Evolutionary conservation across 83 land plant species (phyloP), one percentile per base, ranked within the genome.

Genomic region (Diphasiastrum complanatum): DNA sequence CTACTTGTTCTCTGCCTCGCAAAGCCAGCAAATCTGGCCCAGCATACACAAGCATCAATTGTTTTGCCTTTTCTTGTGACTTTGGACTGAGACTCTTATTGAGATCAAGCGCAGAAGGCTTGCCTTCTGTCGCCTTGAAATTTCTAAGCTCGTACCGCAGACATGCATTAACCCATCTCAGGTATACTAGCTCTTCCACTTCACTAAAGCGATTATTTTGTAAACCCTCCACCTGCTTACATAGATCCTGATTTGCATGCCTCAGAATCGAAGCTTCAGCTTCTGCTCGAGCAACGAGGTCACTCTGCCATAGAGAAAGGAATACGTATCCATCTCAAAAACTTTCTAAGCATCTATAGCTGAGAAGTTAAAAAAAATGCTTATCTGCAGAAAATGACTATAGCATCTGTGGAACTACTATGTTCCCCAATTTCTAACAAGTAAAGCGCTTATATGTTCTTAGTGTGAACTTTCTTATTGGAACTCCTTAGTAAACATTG

Each of bases 101-200:
- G 53, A 93, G 83, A 67, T 93, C 96, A 47, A 82, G 77, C 33
- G 98, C 98, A 25, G 91, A 78, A 23, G 64, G 24, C 57, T 82
- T 88, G 11, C 97, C 97, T 40, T 75, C 33, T 0, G 87, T 87
- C 34, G 84, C 77, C 63, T 83, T 85, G 52, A 77, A 79, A 55
- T 88, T 88, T 31, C 96, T 70, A 4, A 88, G 83, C 55, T 93
- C 96, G 67, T 81, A 93, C 23, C 98, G 79, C 58, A 93, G 73
- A 71, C 98, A 93, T n/a, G 98, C 98, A 77, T 93, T 93, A 20
- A 93, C 88, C 98, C 98, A 93, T 11, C 98, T 83, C 49, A 93
- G 75, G 53, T 93, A 93, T 2, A 93, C 98, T 61, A 93, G 76
- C 71, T 93, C 98, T 74, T 93, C 96, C 22, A 93, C 98, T 60